phyloP scores from a whole-genome alignment of 73 alveolate species.

The Tetrahymena elliotti region DNA sequence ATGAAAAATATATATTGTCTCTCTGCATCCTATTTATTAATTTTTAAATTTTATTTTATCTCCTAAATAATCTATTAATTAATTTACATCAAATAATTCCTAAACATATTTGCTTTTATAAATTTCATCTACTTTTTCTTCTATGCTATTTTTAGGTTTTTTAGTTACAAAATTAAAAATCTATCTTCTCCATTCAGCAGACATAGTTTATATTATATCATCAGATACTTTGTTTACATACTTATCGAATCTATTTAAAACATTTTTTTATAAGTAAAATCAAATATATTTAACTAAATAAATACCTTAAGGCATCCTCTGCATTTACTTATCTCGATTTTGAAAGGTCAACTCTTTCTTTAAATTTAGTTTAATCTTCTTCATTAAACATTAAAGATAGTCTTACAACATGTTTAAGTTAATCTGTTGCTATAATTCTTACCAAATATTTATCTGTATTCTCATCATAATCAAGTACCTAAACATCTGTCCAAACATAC shows the following conservation, averaged over 20 bases:
- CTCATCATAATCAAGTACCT: constrained; percentile 7
- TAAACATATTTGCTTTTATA: not conserved
- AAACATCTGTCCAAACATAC: constrained; percentile 33
- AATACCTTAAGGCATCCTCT: constrained; percentile 25
- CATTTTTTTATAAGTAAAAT: not conserved
- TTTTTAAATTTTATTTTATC: not conserved
- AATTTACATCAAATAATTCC: not conserved
- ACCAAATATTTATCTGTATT: constrained; percentile 8
- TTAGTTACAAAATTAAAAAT: not conserved
- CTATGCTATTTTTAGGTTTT: not conserved
- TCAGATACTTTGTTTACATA: not conserved
- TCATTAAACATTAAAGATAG: constrained; percentile 9
- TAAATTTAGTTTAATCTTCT: constrained; percentile 27
- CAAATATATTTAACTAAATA: no score
- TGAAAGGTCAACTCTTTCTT: constrained; percentile 38
- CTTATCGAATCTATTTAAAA: not conserved
- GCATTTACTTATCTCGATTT: constrained; percentile 38
- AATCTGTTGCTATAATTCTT: not conserved
- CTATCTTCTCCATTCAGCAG: not conserved
- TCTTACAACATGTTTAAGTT: constrained; percentile 12
- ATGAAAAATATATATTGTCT: constrained; percentile 13
- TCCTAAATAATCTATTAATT: not conserved
- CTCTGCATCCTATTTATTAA: not conserved
- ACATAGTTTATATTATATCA: not conserved
- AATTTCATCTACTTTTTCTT: not conserved